A percentile compares a stretch with the other conserved stretches of the same genome.
Conservation (phyloP, 2,329 filamentous ascomycete species). For the Fusarium veterinarium region DNA sequence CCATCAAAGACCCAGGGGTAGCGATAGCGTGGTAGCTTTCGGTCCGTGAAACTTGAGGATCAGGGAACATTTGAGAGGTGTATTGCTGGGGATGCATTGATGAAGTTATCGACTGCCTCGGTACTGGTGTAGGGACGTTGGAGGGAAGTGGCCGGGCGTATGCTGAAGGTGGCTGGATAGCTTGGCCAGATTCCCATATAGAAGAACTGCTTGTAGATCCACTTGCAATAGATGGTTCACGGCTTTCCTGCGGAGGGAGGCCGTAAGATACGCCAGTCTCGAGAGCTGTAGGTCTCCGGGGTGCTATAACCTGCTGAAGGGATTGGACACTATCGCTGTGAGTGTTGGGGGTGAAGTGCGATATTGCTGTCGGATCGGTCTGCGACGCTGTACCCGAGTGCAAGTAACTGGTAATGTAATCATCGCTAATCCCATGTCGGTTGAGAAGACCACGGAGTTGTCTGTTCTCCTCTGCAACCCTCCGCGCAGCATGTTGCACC, state of each 20-base stretch:
- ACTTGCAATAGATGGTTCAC: slow-evolving; percentile 50
- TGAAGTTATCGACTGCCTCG: slow-evolving; percentile 38
- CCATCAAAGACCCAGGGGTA: slow-evolving; percentile 38
- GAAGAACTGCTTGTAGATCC: slow-evolving; percentile 49
- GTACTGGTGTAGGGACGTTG: slow-evolving; percentile 36
- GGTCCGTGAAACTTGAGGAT: slow-evolving; percentile 34
- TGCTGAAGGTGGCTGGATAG: slow-evolving; percentile 37
- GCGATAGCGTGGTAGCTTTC: slow-evolving; percentile 37
- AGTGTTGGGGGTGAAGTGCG: slow-evolving; percentile 38
- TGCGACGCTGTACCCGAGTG: slow-evolving; percentile 40
- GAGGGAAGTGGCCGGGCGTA: slow-evolving; percentile 46
- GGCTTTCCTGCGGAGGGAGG: slow-evolving; percentile 48
- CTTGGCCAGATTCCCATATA: slow-evolving; percentile 49
- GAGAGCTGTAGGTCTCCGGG: slow-evolving; percentile 49
- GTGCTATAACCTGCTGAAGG: slow-evolving; percentile 53
- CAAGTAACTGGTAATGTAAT: slow-evolving; percentile 61
- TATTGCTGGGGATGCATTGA: slow-evolving; percentile 42
- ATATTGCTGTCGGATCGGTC: slow-evolving; percentile 34
- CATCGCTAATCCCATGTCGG: slow-evolving; percentile 66
- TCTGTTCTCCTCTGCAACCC: slow-evolving; percentile 76
- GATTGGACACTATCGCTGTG: slow-evolving; percentile 46
- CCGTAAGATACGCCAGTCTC: slow-evolving; percentile 45
- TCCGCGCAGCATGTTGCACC: slow-evolving; percentile 76
- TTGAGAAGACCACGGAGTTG: slow-evolving; percentile 70
- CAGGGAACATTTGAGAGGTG: slow-evolving; percentile 35